Conservation (phyloP, 2,329 filamentous ascomycete genomes). For the Tolypocladium amazonense region DNA sequence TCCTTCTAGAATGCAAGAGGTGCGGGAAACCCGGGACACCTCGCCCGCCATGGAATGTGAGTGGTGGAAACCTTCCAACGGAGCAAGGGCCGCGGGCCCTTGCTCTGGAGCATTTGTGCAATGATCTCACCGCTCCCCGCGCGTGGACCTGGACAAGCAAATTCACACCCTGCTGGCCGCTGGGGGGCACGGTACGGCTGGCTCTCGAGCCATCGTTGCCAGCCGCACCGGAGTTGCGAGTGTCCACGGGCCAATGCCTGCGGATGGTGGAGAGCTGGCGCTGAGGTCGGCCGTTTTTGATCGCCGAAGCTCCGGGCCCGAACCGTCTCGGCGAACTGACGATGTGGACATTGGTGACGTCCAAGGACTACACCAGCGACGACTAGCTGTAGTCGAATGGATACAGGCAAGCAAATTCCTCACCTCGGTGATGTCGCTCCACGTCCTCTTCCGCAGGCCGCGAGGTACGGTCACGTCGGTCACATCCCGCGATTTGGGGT, state of each 20-base stretch:
- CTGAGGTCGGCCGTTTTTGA: background rate
- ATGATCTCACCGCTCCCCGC: background rate
- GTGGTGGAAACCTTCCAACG: background rate
- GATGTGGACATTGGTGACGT: background rate
- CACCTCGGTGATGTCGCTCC: background rate
- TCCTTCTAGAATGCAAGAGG: background rate
- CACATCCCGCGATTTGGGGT: background rate
- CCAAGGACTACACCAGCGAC: background rate
- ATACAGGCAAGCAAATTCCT: background rate
- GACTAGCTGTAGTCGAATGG: background rate
- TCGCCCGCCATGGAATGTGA: background rate
- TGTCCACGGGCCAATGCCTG: background rate
- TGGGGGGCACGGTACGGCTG: background rate
- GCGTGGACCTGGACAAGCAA: background rate
- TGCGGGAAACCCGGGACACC: background rate
- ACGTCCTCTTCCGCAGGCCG: too few relatives aligned
- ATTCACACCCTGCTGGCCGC: background rate
- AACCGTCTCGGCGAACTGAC: background rate
- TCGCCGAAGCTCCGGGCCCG: background rate
- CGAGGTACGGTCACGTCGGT: background rate
- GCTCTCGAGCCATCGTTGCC: background rate
- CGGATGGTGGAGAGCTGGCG: background rate
- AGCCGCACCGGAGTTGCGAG: background rate
- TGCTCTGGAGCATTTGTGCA: background rate
- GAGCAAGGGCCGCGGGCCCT: background rate